Evolutionary conservation across 306 rosid genomes (phyloP).

Genomic region (Aeschynomene evenia): DNA sequence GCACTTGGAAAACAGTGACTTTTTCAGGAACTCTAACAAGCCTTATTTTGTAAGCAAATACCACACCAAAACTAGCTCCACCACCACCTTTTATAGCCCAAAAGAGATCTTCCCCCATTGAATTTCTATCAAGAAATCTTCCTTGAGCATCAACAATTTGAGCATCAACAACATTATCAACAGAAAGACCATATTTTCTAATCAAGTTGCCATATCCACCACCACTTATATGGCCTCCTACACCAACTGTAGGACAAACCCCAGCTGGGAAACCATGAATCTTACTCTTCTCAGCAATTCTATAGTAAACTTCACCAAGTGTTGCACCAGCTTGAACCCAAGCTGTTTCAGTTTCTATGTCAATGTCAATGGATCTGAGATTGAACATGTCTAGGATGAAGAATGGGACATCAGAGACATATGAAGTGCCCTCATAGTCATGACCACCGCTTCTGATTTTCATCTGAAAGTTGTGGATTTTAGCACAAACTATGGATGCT

Average conservation of each 20-base stretch:
- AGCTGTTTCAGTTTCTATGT: constrained; percentile 32
- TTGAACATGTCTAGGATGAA: constrained; percentile 61
- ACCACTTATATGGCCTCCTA: constrained; percentile 59
- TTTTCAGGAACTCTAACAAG: constrained; percentile 48
- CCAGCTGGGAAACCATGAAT: constrained; percentile 55
- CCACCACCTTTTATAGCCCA: constrained; percentile 64
- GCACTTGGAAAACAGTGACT: constrained; percentile 51
- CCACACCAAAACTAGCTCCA: constrained; percentile 54
- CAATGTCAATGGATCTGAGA: constrained; percentile 42
- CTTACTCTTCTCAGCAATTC: constrained; percentile 42
- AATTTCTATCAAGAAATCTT: constrained; percentile 40
- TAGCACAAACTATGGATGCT: constrained; percentile 44
- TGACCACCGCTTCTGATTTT: constrained; percentile 63
- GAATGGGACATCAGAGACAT: constrained; percentile 44
- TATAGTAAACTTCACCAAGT: constrained; percentile 55
- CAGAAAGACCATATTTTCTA: constrained; percentile 55
- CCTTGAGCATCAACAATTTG: constrained; percentile 46
- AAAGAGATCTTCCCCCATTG: constrained; percentile 61
- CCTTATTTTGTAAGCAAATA: constrained; percentile 44
- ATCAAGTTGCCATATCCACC: constrained; percentile 59
- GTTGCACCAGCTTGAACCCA: constrained; percentile 54
- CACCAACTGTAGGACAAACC: constrained; percentile 53
- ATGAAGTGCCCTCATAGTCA: constrained; percentile 59
- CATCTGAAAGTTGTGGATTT: constrained; percentile 42
- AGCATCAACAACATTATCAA: constrained; percentile 53